These are phyloP conservation scores for Gardenia jasminoides DNA, from an alignment of 257 asterid genomes.

Conservation along the genomic window DNA sequence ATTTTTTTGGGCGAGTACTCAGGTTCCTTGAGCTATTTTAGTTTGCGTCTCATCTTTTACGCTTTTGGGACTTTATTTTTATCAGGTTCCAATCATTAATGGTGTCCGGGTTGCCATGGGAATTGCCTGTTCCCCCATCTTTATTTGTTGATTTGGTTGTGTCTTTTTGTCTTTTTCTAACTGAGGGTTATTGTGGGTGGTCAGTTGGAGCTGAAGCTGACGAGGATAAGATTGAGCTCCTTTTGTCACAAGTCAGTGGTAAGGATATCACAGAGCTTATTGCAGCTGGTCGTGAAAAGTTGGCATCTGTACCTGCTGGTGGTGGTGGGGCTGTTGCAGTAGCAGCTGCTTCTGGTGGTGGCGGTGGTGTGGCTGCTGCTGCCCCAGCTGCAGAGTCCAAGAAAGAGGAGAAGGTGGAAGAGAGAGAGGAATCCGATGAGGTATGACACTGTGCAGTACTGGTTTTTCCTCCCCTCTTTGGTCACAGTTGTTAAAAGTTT, in stretches of 20 bases:
- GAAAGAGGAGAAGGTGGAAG: conserved; percentile 22
- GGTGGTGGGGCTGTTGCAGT: conserved; percentile 20
- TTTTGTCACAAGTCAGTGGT: conserved; percentile 25
- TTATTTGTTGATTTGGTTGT: background rate
- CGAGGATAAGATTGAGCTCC: conserved; percentile 23
- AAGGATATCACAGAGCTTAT: conserved; percentile 30
- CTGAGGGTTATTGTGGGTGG: background rate
- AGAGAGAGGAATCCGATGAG: conserved; percentile 30
- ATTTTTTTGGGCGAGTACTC: no score
- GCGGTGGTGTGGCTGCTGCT: conserved; percentile 19
- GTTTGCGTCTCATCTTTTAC: background rate
- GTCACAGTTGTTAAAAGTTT: background rate
- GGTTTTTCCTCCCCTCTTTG: background rate
- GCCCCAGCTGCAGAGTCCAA: conserved; percentile 14
- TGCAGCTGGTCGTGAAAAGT: conserved; percentile 32
- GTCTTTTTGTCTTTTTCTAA: background rate
- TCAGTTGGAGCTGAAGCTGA: conserved; percentile 31
- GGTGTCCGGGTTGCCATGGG: background rate
- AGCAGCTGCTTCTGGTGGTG: conserved; percentile 11
- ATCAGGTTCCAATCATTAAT: background rate
- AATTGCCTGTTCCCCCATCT: background rate
- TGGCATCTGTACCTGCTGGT: conserved; percentile 33
- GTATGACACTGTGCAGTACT: background rate
- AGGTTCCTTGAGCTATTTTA: no score
- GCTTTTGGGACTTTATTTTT: background rate